Conservation (phyloP, 2,329 filamentous ascomycete genomes). For the Aureobasidium melanogenum region DNA sequence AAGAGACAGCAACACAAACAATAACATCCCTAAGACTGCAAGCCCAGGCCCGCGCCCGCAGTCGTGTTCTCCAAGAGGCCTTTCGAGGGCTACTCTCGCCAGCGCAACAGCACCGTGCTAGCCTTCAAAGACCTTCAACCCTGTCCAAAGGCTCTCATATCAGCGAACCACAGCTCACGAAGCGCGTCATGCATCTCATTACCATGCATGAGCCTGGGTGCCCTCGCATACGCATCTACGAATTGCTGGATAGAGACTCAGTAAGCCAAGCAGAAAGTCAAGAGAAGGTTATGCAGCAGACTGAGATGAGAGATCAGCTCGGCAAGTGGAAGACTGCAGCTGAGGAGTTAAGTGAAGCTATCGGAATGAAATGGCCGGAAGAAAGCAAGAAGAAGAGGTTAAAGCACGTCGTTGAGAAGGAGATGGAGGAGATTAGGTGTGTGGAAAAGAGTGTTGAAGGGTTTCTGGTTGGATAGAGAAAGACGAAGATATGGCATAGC, state of each 20-base stretch:
- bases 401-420: background rate
- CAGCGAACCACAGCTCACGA: background rate
- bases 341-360: background rate
- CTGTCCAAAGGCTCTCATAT: background rate
- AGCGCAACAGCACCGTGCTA: background rate
- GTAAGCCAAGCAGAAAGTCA: background rate
- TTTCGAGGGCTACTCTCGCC: background rate
- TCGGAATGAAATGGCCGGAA: background rate
- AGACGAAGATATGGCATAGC: too few relatives aligned
- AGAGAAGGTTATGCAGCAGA: background rate
- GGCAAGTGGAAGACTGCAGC: background rate
- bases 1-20: background rate
- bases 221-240: background rate
- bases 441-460: background rate
- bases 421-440: background rate
- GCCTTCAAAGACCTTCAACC: background rate
- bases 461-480: too few relatives aligned
- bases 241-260: background rate
- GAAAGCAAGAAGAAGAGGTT: background rate
- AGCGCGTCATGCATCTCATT: background rate
- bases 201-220: background rate
- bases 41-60: background rate
- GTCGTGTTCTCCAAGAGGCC: background rate
- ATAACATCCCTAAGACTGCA: background rate
- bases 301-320: background rate